Percentiles rank a stretch among this genome's conserved stretches.
Conservation (phyloP, 2,329 filamentous ascomycete genomes). For the Massarina eburnea region DNA sequence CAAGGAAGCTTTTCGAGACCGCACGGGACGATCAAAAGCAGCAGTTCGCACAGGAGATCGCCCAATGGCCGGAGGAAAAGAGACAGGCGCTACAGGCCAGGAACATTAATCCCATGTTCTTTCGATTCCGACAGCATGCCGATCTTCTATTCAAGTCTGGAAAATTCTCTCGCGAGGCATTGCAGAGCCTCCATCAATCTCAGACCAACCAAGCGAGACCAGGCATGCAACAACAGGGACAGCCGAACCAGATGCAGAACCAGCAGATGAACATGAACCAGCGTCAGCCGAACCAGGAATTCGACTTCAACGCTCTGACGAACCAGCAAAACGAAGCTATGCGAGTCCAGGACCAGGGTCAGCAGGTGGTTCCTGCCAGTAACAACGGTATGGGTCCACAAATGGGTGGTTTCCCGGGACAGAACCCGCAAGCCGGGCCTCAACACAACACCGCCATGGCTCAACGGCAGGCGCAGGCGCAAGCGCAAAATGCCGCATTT, state of each 20-base stretch:
- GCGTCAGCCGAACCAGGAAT: slow-evolving; percentile 33
- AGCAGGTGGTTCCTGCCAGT: slow-evolving; percentile 65
- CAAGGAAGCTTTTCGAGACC: slow-evolving; percentile 50
- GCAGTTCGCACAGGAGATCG: slow-evolving; percentile 45
- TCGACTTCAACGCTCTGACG: slow-evolving; percentile 59
- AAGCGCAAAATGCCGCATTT: slow-evolving; percentile 21
- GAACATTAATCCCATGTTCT: slow-evolving; percentile 53
- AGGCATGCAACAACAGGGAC: neutral
- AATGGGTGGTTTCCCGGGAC: slow-evolving; percentile 38
- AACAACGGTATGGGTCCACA: slow-evolving; percentile 52
- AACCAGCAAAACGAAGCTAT: slow-evolving; percentile 64
- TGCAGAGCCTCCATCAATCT: slow-evolving; percentile 2
- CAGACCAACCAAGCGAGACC: slow-evolving; percentile 1
- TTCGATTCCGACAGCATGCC: slow-evolving; percentile 54
- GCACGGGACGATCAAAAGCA: slow-evolving; percentile 54
- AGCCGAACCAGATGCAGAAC: slow-evolving; percentile 25
- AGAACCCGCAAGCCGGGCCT: slow-evolving; percentile 21
- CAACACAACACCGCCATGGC: slow-evolving; percentile 29
- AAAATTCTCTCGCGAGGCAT: slow-evolving; percentile 16
- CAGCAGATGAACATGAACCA: slow-evolving; percentile 29
- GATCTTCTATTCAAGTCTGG: slow-evolving; percentile 33
- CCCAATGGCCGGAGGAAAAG: slow-evolving; percentile 49
- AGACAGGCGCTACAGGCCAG: slow-evolving; percentile 48
- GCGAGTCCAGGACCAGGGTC: slow-evolving; percentile 62
- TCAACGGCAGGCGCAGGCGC: slow-evolving; percentile 24